Conservation (phyloP, 805 yeast species). For the Starmerella asiatica region DNA sequence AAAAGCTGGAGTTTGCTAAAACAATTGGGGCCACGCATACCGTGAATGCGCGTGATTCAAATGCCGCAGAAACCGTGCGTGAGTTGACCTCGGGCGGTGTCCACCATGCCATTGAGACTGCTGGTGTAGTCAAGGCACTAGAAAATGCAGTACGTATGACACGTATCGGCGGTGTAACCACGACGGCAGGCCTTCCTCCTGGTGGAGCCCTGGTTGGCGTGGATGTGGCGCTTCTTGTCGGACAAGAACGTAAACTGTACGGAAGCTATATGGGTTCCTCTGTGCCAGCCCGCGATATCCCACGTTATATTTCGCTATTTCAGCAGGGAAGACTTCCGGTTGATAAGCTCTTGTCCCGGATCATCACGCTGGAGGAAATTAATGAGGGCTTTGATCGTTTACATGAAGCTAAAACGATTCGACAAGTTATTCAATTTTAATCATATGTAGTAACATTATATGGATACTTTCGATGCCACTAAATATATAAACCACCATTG, state of each 20-base stretch:
- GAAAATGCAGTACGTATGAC: conserved; percentile 90
- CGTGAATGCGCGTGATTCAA: conserved; percentile 65
- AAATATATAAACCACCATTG: too few relatives aligned
- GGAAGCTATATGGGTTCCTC: conserved; percentile 97
- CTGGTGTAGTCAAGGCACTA: conserved; percentile 92
- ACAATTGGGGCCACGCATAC: conserved; percentile 93
- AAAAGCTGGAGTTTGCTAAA: conserved; percentile 69
- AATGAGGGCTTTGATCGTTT: conserved; percentile 85
- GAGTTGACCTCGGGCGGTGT: conserved; percentile 94
- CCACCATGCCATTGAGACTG: conserved; percentile 92
- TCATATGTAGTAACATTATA: too few relatives aligned
- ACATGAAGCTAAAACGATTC: conserved; percentile 83
- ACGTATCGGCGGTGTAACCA: conserved; percentile 91
- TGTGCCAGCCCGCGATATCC: conserved; percentile 88
- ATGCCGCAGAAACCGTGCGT: conserved; percentile 58
- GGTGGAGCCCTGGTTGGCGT: conserved; percentile 83
- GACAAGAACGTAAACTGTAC: conserved; percentile 97
- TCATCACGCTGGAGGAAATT: conserved; percentile 63
- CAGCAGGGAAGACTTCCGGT: conserved; percentile 68
- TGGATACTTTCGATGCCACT: too few relatives aligned
- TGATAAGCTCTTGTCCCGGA: conserved; percentile 86
- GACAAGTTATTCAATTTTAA: conserved; percentile 60
- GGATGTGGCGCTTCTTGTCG: conserved; percentile 90
- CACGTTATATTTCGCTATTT: conserved; percentile 77
- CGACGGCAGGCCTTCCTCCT: conserved; percentile 95